Conservation (phyloP, 139 green algal species). For the Picochlorum sp. region DNA sequence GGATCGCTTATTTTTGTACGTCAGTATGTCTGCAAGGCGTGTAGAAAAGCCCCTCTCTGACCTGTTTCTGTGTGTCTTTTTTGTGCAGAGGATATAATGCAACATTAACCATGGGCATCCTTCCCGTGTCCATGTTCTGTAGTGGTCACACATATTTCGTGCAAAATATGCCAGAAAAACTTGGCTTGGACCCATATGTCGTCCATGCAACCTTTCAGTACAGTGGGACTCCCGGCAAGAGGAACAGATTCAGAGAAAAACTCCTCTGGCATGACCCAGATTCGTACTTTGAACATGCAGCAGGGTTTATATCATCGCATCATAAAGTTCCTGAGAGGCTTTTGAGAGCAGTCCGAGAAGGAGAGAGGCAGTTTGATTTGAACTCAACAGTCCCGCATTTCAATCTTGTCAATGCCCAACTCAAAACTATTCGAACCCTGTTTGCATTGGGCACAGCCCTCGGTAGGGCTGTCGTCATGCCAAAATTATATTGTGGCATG, state of each 20-base stretch:
- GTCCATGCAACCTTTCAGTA: slow-evolving; percentile 96
- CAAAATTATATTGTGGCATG: slow-evolving; percentile 66
- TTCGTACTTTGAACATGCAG: slow-evolving; percentile 27
- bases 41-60: background rate
- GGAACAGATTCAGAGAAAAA: slow-evolving; percentile 81
- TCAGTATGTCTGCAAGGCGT: background rate
- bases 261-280: slow-evolving; percentile 59
- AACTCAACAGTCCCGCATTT: slow-evolving; percentile 25
- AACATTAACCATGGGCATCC: slow-evolving; percentile 72
- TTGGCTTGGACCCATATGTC: slow-evolving; percentile 70
- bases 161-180: slow-evolving; percentile 61
- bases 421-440: slow-evolving; percentile 10
- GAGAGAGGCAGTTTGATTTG: slow-evolving; percentile 9
- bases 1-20: background rate
- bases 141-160: slow-evolving; percentile 92
- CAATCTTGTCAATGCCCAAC: slow-evolving; percentile 43
- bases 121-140: slow-evolving; percentile 81
- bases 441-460: slow-evolving; percentile 12
- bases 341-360: slow-evolving; percentile 3
- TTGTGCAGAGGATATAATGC: slow-evolving; percentile 26
- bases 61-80: background rate
- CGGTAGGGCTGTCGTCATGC: slow-evolving; percentile 63
- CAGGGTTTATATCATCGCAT: slow-evolving; percentile 5
- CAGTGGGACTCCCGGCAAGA: slow-evolving; percentile 84
- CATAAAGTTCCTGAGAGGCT: slow-evolving; percentile 1